Base-by-base conservation (phyloP, 257 asterid genomes). In the Solanum rostratum region DNA sequence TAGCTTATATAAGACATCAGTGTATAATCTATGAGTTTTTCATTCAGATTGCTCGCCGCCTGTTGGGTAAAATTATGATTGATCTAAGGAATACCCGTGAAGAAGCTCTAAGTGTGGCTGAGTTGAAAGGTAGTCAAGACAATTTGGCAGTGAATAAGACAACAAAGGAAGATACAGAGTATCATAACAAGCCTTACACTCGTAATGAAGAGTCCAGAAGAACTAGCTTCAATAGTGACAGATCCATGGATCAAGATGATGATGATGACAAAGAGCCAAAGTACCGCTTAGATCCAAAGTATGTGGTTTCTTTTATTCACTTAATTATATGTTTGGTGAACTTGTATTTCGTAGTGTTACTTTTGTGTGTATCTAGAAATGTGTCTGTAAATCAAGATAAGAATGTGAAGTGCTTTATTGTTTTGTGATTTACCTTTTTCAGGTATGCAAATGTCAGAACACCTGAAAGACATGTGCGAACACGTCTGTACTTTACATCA, bases 271-370 rank as follows among this genome's bases (percentile, higher is more conserved):
- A 94, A 91, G 98, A 95, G 90, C 90, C 94, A n/a, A 91, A 95
- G 87, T 95, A 95, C 89, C 99, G 99, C 60, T 87, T 95, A 87
- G 98, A 95, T 89, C 98, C 98, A 82, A 92, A 95, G 98, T 95
- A 91, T 86, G 85, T 29, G 12, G 16, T 29, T 29, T 41, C 79
- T 68, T 49, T 14, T n/a, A 30, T 74, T n/a, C 63, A 52, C 65
- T 78, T 78, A 50, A 9, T 24, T 27, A 76, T 62, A 27, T 49
- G 63, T 46, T 49, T 10, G 60, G 41, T 27, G 45, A 76, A 76
- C 62, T 76, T 49, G 10, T 29, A 78, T 50, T 50, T 78, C 19
- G 46, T 33, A 27, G 46, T 50, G 29, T 10, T 78, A 50, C 59
- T 78, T 78, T 50, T 9, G 45, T 27, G 22, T 46, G 49, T 76